Conservation (phyloP, 208 protist genomes). For the Trypanosoma cruzi region DNA sequence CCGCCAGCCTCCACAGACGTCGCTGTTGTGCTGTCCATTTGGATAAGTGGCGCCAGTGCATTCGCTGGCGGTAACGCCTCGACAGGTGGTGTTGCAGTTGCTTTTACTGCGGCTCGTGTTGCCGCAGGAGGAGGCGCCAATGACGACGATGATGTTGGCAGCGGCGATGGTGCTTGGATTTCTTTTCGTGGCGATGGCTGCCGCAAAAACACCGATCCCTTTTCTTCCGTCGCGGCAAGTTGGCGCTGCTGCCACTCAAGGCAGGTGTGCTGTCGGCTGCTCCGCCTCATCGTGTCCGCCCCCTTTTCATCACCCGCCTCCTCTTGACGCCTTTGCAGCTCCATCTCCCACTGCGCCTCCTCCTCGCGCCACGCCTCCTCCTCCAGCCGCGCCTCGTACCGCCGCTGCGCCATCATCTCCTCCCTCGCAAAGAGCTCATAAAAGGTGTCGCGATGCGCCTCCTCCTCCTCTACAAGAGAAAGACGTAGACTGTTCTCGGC, state of each 20-base stretch:
- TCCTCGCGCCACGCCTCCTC: constrained; percentile 46
- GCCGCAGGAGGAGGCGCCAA: too few species aligned
- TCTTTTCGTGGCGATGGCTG: not conserved
- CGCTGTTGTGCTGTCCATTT: not conserved
- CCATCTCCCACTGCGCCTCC: constrained; percentile 32
- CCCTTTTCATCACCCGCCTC: constrained; percentile 2
- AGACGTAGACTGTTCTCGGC: not conserved
- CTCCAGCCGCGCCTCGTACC: constrained; percentile 31
- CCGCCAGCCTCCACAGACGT: not conserved
- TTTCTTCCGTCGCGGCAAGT: constrained; percentile 18
- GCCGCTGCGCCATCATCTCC: constrained; percentile 23
- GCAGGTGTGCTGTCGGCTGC: constrained; percentile 1
- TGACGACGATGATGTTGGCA: too few species aligned
- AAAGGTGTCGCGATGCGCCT: constrained; percentile 22
- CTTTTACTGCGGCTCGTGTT: too few species aligned
- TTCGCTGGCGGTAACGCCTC: constrained; percentile 3
- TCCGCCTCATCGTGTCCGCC: not conserved
- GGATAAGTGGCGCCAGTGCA: constrained; percentile 17
- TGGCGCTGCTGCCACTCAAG: constrained; percentile 22
- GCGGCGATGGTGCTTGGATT: too few species aligned
- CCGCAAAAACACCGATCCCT: not conserved
- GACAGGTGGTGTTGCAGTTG: not conserved
- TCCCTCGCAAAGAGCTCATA: constrained; percentile 32
- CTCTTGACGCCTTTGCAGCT: not conserved
- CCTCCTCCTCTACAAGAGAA: constrained; percentile 16